Percentiles rank a stretch among this genome's conserved stretches.
These are phyloP conservation scores for Baeospora myosura DNA, from an alignment of 1,284 basidiomycete species.

Conservation along the genomic window DNA sequence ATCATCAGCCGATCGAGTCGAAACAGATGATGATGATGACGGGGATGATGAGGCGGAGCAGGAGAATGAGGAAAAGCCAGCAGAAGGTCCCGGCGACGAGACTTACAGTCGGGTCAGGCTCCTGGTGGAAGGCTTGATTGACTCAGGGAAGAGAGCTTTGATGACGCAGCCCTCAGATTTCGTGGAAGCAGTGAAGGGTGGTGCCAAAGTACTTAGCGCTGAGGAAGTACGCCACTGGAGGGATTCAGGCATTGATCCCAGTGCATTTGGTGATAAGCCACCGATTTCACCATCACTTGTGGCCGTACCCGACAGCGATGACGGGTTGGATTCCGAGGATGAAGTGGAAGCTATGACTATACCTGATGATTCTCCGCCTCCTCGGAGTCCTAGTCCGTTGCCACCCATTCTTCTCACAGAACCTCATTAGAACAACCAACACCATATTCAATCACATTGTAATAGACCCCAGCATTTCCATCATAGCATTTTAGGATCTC, in stretches of 20 bases:
- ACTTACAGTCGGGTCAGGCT: slow-evolving; percentile 51
- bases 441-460: neutral
- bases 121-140: slow-evolving; percentile 58
- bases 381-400: slow-evolving; percentile 21
- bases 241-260: slow-evolving; percentile 23
- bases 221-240: slow-evolving; percentile 62
- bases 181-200: slow-evolving; percentile 30
- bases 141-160: slow-evolving; percentile 55
- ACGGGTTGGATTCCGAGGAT: slow-evolving; percentile 22
- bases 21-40: slow-evolving; percentile 36
- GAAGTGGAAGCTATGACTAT: slow-evolving; percentile 33
- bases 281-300: slow-evolving; percentile 26
- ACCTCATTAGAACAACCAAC: slow-evolving; percentile 16
- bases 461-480: neutral
- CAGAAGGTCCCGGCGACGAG: slow-evolving; percentile 35
- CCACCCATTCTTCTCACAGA: slow-evolving; percentile 31
- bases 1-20: slow-evolving; percentile 32
- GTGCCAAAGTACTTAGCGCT: slow-evolving; percentile 62
- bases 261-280: slow-evolving; percentile 18
- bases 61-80: slow-evolving; percentile 16
- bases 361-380: slow-evolving; percentile 15
- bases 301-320: slow-evolving; percentile 23
- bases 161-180: slow-evolving; percentile 49
- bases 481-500: too few species aligned
- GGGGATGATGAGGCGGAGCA: slow-evolving; percentile 29